Evolutionary conservation across 495 filamentous ascomycete genomes (phyloP), one percentile per base, ranked within the genome.

Genomic region (Collariella sp.): DNA sequence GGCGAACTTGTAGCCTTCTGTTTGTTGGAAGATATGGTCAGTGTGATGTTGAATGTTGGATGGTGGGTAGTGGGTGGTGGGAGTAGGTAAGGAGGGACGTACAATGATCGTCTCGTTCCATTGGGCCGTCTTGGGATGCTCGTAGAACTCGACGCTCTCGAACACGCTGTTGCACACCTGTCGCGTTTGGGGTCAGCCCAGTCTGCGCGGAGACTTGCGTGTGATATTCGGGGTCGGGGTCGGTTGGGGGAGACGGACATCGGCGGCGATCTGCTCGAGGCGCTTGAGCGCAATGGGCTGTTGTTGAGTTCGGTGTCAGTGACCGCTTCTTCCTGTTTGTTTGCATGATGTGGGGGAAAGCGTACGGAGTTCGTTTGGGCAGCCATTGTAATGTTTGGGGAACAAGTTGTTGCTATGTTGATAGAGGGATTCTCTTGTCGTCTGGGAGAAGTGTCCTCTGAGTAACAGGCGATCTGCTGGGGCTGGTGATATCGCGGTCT

Each of bases 41-140:
- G 53, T 13, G 5, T 2, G 10, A 18, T 2, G 22, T 20, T 20
- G 12, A 16, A 31, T 36, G 12, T 1, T 16, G 22, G n/a, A 18
- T 11, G 5, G 7, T 22, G 16, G 9, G 13, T 41, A 9, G 15
- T n/a, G n/a, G n/a, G n/a, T n/a, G n/a, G n/a, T n/a, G n/a, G n/a
- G n/a, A n/a, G n/a, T n/a, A n/a, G 33, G 19, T 9, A n/a, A 35
- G 24, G 12, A 10, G 22, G 22, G 16, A 73, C 82, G 60, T 80
- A 95, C 89, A 67, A 98, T 96, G 68, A 98, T 96, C 48, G 76
- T 70, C 19, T 82, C 82, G 72, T 97, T 98, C 94, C 94, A 97
- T 45, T 77, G 67, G 54, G 83, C 79, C 47, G 89, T 89, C 52
- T 80, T 79, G 47, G 81, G 65, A 68, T 96, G 93, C 46, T 94